Evolutionary conservation across 306 rosid species (phyloP), one percentile per base, ranked within the genome.

Genomic region (Albizia julibrissin): DNA sequence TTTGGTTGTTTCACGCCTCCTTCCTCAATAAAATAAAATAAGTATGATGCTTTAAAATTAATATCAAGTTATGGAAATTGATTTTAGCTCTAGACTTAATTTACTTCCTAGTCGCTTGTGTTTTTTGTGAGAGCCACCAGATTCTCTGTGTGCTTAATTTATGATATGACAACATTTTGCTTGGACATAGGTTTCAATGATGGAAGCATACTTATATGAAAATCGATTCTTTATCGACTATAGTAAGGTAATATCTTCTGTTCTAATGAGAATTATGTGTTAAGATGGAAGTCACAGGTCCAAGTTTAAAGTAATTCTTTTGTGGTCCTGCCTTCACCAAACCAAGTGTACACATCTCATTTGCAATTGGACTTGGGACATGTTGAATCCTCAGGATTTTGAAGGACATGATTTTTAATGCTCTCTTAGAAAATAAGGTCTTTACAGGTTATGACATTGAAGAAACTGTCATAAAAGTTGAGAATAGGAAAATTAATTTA

Each of bases 81-180:
- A 50, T 10, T 18, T 50, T 50, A 15, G 18, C 58, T 16, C 5
- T 50, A 8, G 58, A 50, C 13, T 16, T 2, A 50, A 50, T 50
- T 50, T 50, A 18, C 58, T 50, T 50, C 58, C 7, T 50, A 84
- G 94, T 90, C 0, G 21, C 59, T 50, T 52, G 24, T 52, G 21
- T 19, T 52, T 50, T 50, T 50, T 50, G 58, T 5, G n/a, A 50
- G n/a, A 50, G n/a, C 58, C 4, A 9, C 18, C 18, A 18, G 9
- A 21, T 6, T 50, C 18, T 6, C 21, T 50, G 22, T 50, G 8
- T 50, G 6, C 9, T 50, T 50, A 50, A 8, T 50, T 50, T 50
- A 50, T 49, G n/a, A 49, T 16, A 4, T 15, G 10, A 19, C 22
- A 52, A 18, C 19, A 3, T 18, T 52, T 19, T 52, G 10, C 22